Base-by-base conservation (phyloP, 441 rosid genomes). In the Biscutella laevigata region DNA sequence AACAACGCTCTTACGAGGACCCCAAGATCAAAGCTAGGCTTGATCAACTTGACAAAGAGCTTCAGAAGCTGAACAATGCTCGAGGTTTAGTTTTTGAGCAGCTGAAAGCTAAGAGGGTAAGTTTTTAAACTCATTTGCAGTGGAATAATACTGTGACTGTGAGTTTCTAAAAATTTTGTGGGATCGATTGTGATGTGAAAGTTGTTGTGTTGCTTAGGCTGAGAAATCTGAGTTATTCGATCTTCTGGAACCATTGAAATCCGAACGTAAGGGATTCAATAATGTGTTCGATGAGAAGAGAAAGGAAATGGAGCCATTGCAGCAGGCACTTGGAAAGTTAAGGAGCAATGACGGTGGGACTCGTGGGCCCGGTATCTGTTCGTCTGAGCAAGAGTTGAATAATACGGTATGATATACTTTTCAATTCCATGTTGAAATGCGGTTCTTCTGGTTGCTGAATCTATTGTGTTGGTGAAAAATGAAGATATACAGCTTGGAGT, bases 341-440 rank as follows among this genome's bases (percentile, higher is more conserved):
- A 88, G 85, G 26, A 48, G 43, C 54, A 68, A 69, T 55, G 82
- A 75, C 58, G 80, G 79, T 39, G 66, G 71, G 45, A 77, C 53
- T 2, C 71, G 71, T 60, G 71, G 71, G 2, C 61, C 66, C 0
- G 45, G 12, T 19, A 56, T 94, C 46, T 94, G 97, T 71, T 84
- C 99, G 9, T 84, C 97, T 0, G 94, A 84, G 78, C 81, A 83
- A 68, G 99, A 94, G 74, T 86, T 94, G 25, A 77, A 94, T 66
- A 82, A 69, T 36, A 33, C 68, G 71, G 99, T 89, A 82, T 59
- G 78, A 71, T n/a, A n/a, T n/a, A n/a, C n/a, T n/a, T n/a, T n/a
- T n/a, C n/a, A n/a, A n/a, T n/a, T n/a, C n/a, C n/a, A n/a, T n/a
- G n/a, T n/a, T n/a, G n/a, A n/a, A n/a, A n/a, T n/a, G n/a, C n/a